Percentiles rank a stretch among this genome's conserved stretches.
These are phyloP conservation scores for Mucor mucedo DNA, from an alignment of 371 early-diverging fungal genomes.

Conservation along the genomic window DNA sequence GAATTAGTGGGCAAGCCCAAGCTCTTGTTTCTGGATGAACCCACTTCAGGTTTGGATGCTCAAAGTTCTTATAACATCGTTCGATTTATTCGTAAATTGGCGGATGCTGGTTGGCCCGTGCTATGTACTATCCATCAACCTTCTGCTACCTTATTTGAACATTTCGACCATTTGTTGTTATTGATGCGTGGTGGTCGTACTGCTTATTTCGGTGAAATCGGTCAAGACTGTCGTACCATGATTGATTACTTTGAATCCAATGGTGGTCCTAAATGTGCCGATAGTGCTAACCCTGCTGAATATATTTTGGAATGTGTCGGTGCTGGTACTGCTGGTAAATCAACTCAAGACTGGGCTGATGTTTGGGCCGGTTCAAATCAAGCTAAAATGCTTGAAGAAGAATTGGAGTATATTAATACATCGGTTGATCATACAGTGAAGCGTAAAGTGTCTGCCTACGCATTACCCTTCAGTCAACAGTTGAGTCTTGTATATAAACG, in stretches of 20 bases:
- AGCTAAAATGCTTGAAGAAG: constrained; percentile 32
- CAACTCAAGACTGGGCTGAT: constrained; percentile 65
- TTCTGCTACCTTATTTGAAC: constrained; percentile 76
- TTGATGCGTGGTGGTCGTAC: constrained; percentile 70
- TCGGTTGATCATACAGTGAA: constrained; percentile 26
- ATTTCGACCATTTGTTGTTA: constrained; percentile 80
- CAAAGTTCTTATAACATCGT: constrained; percentile 75
- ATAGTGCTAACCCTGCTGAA: constrained; percentile 54
- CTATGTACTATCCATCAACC: constrained; percentile 90
- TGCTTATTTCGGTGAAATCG: constrained; percentile 81
- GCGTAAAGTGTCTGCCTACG: constrained; percentile 29
- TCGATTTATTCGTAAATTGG: constrained; percentile 71
- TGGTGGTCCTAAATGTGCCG: constrained; percentile 62
- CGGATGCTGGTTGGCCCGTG: constrained; percentile 68
- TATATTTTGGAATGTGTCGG: constrained; percentile 62
- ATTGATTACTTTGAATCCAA: constrained; percentile 67
- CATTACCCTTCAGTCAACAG: constrained; percentile 43
- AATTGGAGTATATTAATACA: constrained; percentile 40
- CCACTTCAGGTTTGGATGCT: constrained; percentile 80
- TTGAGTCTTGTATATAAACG: constrained; percentile 60
- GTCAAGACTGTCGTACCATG: constrained; percentile 55
- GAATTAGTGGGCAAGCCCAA: constrained; percentile 79
- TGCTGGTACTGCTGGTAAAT: constrained; percentile 61
- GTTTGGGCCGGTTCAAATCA: constrained; percentile 62
- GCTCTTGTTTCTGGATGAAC: constrained; percentile 85